phyloP scores from a whole-genome alignment of 257 asterid genomes.

The Rhazya stricta region DNA sequence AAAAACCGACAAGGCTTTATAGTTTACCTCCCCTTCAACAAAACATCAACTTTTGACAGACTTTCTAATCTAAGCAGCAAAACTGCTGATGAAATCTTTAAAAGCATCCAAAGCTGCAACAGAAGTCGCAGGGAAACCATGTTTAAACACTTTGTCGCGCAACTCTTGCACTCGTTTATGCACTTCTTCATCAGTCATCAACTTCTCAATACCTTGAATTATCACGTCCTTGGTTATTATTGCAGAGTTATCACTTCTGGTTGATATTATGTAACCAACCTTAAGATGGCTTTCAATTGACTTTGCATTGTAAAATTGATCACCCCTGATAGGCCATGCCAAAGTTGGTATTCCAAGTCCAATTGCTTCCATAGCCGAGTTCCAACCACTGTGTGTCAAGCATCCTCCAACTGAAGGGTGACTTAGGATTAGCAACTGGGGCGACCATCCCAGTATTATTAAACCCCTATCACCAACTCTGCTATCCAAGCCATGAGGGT shows the following conservation, averaged over 20 bases:
- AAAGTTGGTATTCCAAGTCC: conserved; percentile 6
- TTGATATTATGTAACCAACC: not conserved
- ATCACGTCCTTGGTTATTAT: conserved; percentile 6
- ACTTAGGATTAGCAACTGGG: conserved; percentile 7
- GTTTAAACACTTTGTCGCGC: not conserved
- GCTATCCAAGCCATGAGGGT: not conserved
- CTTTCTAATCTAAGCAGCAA: not conserved
- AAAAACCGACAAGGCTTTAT: too few species aligned
- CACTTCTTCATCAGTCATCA: conserved; percentile 9
- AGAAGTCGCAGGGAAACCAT: conserved; percentile 8
- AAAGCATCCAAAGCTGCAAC: conserved; percentile 2
- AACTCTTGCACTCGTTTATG: conserved; percentile 8
- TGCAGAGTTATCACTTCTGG: not conserved
- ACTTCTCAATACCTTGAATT: conserved; percentile 5
- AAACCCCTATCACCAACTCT: not conserved
- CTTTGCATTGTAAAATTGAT: conserved; percentile 12
- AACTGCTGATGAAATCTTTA: not conserved
- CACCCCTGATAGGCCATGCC: conserved; percentile 17
- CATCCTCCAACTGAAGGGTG: conserved; percentile 11
- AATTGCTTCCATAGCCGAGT: conserved; percentile 14
- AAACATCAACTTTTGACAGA: too few species aligned
- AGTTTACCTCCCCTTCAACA: too few species aligned
- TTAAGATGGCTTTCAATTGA: not conserved
- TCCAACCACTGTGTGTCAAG: conserved; percentile 19
- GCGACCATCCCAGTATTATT: conserved; percentile 13